Evolutionary conservation across 2,329 filamentous ascomycete genomes (phyloP), one percentile per base, ranked within the genome.

Genomic region (Beauveria brongniartii): DNA sequence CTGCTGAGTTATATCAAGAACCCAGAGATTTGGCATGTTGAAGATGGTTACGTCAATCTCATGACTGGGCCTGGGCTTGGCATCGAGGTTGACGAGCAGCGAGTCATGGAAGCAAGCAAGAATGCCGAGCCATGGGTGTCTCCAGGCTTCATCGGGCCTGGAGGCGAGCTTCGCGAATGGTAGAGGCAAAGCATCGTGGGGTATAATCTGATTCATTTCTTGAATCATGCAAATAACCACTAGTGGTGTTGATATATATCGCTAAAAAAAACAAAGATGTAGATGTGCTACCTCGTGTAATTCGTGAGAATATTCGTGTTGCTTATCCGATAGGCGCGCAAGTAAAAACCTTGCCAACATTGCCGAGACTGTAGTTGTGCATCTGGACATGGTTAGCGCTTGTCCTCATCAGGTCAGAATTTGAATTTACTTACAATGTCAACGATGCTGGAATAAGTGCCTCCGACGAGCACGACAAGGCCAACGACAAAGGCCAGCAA

Each of bases 31-130:
- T 90, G 87, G 78, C 76, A 83, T 46, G 82, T 91, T 6, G 77
- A 81, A n/a, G 80, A 83, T 50, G 88, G 88, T 0, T 88, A 85
- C 68, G 82, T 91, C 20, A 75, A 82, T 47, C 72, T 86, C 14
- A 76, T 83, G 68, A 81, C 71, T 1, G 85, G 83, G 0, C 80
- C 83, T 0, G 88, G 87, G 0, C 67, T 91, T 58, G 88, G 88
- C 0, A 88, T 91, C 64, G 86, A 91, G 61, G 76, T 89, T 53
- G 84, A 92, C 66, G 89, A 92, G 72, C 86, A 84, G 30, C 75
- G 82, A 69, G 82, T 92, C 9, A 77, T 86, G 43, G 78, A 78
- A 64, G 73, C 87, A 43, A 81, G 84, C 0, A 75, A 78, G 62
- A 80, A 81, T 55, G 81, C 85, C 0, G 77, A 80, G 64, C 80